Conservation (phyloP, 257 asterid genomes). For the Marsdenia floribunda region DNA sequence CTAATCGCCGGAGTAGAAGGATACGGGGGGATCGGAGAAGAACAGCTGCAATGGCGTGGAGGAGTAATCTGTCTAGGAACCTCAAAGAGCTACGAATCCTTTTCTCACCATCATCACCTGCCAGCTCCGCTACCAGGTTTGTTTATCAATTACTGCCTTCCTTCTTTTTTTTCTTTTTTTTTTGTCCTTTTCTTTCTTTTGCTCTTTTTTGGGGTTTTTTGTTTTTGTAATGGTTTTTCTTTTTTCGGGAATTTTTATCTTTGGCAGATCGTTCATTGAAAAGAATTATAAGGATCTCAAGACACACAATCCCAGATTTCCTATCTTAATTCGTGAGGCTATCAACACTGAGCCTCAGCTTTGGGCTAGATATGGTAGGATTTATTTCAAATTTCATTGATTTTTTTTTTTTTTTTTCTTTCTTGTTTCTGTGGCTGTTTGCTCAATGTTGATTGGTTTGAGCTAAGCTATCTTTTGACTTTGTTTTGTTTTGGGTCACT, state of each 20-base stretch:
- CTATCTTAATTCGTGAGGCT: conserved; percentile 86
- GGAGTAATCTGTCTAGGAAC: conserved; percentile 64
- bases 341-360: conserved; percentile 79
- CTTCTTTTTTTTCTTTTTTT: background rate
- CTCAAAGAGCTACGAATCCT: conserved; percentile 84
- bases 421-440: background rate
- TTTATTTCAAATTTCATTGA: background rate
- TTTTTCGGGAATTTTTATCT: background rate
- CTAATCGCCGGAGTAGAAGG: background rate
- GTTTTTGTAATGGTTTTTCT: background rate
- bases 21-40: background rate
- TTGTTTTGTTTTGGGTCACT: background rate
- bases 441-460: background rate
- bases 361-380: conserved; percentile 89
- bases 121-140: conserved; percentile 74
- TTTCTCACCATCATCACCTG: conserved; percentile 56
- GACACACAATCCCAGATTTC: conserved; percentile 76
- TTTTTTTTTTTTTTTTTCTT: background rate
- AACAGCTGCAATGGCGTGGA: conserved; percentile 64
- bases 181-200: background rate
- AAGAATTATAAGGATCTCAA: conserved; percentile 86
- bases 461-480: background rate
- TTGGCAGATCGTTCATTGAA: conserved; percentile 58
- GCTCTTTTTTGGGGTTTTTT: background rate
- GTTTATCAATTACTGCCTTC: background rate